These are phyloP conservation scores for Carex pumila DNA, from an alignment of 176 grass and related monocot genomes.

Conservation along the genomic window DNA sequence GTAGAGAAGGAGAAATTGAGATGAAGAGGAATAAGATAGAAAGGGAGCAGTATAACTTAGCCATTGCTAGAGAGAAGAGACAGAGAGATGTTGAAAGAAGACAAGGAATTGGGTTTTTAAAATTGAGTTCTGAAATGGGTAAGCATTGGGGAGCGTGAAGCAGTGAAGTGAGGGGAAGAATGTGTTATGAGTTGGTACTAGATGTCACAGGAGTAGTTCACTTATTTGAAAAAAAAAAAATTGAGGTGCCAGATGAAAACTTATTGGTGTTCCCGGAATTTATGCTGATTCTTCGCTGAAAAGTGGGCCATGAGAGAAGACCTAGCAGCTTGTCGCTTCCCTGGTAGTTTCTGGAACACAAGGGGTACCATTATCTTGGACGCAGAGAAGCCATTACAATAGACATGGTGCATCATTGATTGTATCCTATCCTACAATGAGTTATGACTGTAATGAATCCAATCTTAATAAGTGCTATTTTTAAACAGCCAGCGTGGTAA, in stretches of 20 bases:
- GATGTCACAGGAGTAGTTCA: neutral
- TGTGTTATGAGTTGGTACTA: neutral
- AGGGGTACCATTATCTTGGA: neutral
- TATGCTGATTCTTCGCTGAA: neutral
- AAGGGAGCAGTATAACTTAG: neutral
- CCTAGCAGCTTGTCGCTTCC: neutral
- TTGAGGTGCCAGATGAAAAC: neutral
- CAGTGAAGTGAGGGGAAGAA: neutral
- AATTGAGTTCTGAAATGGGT: conserved; percentile 14
- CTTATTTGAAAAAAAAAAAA: neutral
- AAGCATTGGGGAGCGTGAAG: neutral
- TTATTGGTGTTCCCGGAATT: neutral
- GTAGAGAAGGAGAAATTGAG: neutral
- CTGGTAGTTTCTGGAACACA: neutral
- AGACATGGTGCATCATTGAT: conserved; percentile 1
- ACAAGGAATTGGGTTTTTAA: conserved; percentile 12
- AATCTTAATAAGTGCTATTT: neutral
- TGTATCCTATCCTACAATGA: neutral
- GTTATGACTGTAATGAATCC: neutral
- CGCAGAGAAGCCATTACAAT: neutral
- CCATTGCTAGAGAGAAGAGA: neutral
- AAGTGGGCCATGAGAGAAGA: neutral
- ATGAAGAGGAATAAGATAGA: conserved; percentile 4
- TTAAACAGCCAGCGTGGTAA: neutral
- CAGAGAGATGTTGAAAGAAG: conserved; percentile 6